phyloP scores from a whole-genome alignment of 495 filamentous ascomycete species.

The Penicillium turbatum region DNA sequence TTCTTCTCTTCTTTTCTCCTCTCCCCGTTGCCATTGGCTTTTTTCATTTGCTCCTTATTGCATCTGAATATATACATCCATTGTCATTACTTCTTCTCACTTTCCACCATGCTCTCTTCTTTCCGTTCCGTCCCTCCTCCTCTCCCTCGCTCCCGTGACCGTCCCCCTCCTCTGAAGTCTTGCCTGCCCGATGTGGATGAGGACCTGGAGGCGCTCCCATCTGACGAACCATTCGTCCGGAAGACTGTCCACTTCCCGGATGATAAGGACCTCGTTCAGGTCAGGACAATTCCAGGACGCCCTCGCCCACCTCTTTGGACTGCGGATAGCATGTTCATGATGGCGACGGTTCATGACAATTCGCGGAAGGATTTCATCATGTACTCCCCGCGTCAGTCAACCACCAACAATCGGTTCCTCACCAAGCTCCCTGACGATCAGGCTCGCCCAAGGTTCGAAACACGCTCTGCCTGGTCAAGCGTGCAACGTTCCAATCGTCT shows the following conservation, averaged over 20 bases:
- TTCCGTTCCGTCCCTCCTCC: neutral
- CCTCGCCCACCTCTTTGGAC: neutral
- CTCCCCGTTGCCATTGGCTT: neutral
- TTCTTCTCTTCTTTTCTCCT: neutral
- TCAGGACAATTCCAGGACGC: neutral
- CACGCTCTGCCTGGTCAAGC: neutral
- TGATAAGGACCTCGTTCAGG: neutral
- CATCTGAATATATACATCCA: too few relatives aligned
- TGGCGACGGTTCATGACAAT: neutral
- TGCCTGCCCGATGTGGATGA: neutral
- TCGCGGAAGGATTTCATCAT: neutral
- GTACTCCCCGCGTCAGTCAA: neutral
- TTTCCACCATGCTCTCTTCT: neutral
- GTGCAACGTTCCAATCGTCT: neutral
- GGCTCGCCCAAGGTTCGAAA: neutral
- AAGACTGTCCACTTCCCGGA: slow-evolving; percentile 1
- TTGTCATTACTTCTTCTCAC: neutral
- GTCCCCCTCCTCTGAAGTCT: neutral
- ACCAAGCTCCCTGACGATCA: neutral
- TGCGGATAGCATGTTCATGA: neutral
- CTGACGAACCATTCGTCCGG: neutral
- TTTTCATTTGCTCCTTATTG: neutral
- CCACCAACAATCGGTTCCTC: neutral
- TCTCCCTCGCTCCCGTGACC: neutral
- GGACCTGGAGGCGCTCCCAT: neutral